phyloP scores from a whole-genome alignment of 129 eudicot species.

The Deinandra increscens region DNA sequence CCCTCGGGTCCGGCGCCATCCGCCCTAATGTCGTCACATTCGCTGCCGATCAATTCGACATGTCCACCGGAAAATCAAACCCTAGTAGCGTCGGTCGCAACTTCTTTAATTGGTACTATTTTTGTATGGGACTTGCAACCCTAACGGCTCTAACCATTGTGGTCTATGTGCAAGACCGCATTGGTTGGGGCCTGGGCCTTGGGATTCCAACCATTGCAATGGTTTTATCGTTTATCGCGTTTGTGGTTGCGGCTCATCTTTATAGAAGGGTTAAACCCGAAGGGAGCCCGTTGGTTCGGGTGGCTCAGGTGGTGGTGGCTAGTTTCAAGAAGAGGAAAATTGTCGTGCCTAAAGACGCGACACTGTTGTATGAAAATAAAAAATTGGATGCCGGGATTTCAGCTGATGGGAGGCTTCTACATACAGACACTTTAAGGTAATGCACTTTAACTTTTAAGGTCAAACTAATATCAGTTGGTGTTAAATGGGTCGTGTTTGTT shows the following conservation, averaged over 20 bases:
- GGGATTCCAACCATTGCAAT: slow-evolving; percentile 79
- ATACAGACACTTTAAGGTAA: slow-evolving; percentile 64
- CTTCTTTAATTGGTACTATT: slow-evolving; percentile 86
- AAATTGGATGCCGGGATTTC: slow-evolving; percentile 74
- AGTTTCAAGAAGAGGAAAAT: slow-evolving; percentile 63
- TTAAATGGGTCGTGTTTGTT: not conserved
- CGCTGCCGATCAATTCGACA: slow-evolving; percentile 92
- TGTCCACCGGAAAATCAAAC: slow-evolving; percentile 58
- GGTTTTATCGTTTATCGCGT: slow-evolving; percentile 61
- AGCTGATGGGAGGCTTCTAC: slow-evolving; percentile 62
- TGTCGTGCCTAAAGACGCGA: slow-evolving; percentile 36
- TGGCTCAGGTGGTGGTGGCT: slow-evolving; percentile 74
- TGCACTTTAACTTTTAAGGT: not conserved
- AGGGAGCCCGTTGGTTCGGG: slow-evolving; percentile 82
- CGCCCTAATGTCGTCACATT: slow-evolving; percentile 89
- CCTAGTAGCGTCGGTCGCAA: slow-evolving; percentile 55
- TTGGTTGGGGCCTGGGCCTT: slow-evolving; percentile 84
- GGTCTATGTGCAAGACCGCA: slow-evolving; percentile 75
- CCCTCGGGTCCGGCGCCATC: slow-evolving; percentile 77
- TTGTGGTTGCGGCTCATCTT: slow-evolving; percentile 57
- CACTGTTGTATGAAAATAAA: slow-evolving; percentile 47
- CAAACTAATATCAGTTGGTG: not conserved
- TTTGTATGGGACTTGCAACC: slow-evolving; percentile 80
- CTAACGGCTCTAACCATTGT: slow-evolving; percentile 70
- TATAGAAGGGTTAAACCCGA: slow-evolving; percentile 65